phyloP scores from a whole-genome alignment of 768 basidiomycete genomes.

The Hericium alpestre region DNA sequence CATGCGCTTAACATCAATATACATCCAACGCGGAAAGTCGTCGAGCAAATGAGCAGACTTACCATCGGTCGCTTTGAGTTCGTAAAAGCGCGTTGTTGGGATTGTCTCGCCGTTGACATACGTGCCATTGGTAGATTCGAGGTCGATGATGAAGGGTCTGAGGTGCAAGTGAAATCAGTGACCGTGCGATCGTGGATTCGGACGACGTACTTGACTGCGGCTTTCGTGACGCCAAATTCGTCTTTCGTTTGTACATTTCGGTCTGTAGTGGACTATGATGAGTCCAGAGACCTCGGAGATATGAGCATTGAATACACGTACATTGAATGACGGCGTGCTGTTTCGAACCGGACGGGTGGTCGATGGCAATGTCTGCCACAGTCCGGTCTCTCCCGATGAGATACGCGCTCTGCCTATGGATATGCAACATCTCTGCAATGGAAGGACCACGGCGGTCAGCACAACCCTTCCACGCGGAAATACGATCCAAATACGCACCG shows the following conservation, averaged over 20 bases:
- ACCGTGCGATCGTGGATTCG: neutral
- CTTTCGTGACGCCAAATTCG: slow-evolving; percentile 72
- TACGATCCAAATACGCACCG: slow-evolving; percentile 41
- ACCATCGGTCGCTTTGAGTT: slow-evolving; percentile 72
- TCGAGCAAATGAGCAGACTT: slow-evolving; percentile 11
- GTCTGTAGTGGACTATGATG: slow-evolving; percentile 30
- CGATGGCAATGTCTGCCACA: slow-evolving; percentile 78
- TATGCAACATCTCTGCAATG: slow-evolving; percentile 72
- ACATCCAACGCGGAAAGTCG: neutral
- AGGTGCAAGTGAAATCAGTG: neutral
- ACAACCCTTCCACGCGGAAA: neutral
- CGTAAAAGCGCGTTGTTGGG: slow-evolving; percentile 56
- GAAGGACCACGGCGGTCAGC: neutral
- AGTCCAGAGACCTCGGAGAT: neutral
- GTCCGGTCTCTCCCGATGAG: slow-evolving; percentile 82
- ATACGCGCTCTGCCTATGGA: slow-evolving; percentile 90
- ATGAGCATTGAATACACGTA: slow-evolving; percentile 23
- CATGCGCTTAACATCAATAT: neutral
- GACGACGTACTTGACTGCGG: slow-evolving; percentile 67
- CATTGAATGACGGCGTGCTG: slow-evolving; percentile 97
- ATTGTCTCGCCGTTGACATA: slow-evolving; percentile 80
- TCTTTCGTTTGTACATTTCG: slow-evolving; percentile 80
- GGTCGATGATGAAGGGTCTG: slow-evolving; percentile 94
- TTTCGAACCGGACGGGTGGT: slow-evolving; percentile 96
- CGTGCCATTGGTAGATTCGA: slow-evolving; percentile 97